phyloP scores from a whole-genome alignment of 768 basidiomycete genomes.

The Tulasnella sp. region DNA sequence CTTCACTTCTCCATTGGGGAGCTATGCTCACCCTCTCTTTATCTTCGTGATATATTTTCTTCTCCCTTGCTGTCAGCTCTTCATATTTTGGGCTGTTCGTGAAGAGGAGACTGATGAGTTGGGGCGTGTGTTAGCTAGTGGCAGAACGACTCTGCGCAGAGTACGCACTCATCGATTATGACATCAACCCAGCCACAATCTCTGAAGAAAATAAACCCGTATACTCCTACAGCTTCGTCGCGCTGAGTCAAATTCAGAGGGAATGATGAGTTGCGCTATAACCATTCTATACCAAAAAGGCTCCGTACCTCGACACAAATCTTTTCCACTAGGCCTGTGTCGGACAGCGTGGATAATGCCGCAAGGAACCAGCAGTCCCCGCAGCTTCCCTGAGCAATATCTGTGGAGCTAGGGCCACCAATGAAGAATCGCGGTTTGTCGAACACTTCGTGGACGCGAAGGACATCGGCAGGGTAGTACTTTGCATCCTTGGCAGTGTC shows the following conservation, averaged over 20 bases:
- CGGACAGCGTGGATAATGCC: slow-evolving; percentile 40
- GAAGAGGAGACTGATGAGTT: slow-evolving; percentile 35
- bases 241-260: slow-evolving; percentile 30
- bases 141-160: neutral
- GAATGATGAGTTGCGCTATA: neutral
- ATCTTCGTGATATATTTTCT: slow-evolving; percentile 40
- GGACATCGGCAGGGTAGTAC: slow-evolving; percentile 32
- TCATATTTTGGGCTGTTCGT: slow-evolving; percentile 43
- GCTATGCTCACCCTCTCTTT: slow-evolving; percentile 26
- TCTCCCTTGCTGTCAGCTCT: slow-evolving; percentile 32
- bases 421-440: slow-evolving; percentile 41
- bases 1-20: neutral
- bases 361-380: slow-evolving; percentile 47
- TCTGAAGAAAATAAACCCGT: slow-evolving; percentile 48
- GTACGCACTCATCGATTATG: slow-evolving; percentile 45
- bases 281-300: neutral
- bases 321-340: slow-evolving; percentile 38
- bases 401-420: slow-evolving; percentile 34
- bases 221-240: slow-evolving; percentile 43
- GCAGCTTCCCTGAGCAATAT: slow-evolving; percentile 39
- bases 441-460: slow-evolving; percentile 40
- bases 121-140: neutral
- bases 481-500: slow-evolving; percentile 16
- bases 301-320: slow-evolving; percentile 39
- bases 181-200: slow-evolving; percentile 42